Conservation (phyloP, 345 rosid genomes). For the Populus alba region DNA sequence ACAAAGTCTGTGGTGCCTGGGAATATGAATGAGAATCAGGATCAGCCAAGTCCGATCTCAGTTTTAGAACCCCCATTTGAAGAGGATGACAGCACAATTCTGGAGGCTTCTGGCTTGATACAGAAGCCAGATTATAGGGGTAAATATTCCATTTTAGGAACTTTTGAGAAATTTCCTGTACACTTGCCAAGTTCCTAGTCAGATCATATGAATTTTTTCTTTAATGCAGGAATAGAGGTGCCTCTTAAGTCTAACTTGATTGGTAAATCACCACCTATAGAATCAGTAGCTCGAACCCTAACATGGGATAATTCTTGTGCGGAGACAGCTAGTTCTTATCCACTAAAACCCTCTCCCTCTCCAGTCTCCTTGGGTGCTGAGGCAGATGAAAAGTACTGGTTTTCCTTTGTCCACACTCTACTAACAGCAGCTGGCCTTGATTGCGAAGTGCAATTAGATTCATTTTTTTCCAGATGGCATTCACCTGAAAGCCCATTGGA, state of each 20-base stretch:
- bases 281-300: conserved; percentile 57
- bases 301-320: conserved; percentile 52
- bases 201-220: neutral
- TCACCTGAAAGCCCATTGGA: conserved; percentile 76
- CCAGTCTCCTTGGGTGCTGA: conserved; percentile 25
- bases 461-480: conserved; percentile 54
- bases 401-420: conserved; percentile 47
- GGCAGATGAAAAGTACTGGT: conserved; percentile 66
- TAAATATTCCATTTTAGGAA: conserved; percentile 17
- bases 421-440: conserved; percentile 56
- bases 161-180: neutral
- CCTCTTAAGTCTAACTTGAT: conserved; percentile 59
- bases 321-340: conserved; percentile 37
- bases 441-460: conserved; percentile 30
- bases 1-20: conserved; percentile 38
- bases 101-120: conserved; percentile 38
- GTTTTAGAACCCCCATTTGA: conserved; percentile 71
- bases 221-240: conserved; percentile 44
- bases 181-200: neutral
- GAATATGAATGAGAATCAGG: conserved; percentile 61
- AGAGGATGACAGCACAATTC: conserved; percentile 50
- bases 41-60: conserved; percentile 93
- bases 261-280: conserved; percentile 76
- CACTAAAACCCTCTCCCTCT: conserved; percentile 34
- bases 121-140: conserved; percentile 41